Base-by-base conservation (phyloP, 2,329 filamentous ascomycete genomes). In the Seiridium unicorne region DNA sequence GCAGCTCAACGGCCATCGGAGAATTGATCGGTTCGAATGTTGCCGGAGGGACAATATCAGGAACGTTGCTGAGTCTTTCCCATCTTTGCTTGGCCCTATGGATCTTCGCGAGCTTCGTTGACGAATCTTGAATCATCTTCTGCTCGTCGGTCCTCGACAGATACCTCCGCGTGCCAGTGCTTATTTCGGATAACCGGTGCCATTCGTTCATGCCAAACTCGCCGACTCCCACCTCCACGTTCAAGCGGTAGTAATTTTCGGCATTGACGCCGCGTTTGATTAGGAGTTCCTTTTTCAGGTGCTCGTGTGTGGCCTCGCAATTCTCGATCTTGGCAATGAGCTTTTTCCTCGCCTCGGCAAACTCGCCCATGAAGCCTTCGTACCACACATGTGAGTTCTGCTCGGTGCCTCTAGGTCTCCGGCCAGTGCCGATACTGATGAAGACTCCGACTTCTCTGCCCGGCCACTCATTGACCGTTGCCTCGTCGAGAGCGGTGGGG, bases 191-290 rank as follows among this genome's bases (percentile, higher is more conserved):
- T n/a, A 98, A 79, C 3, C 93, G 87, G 68, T 92, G 86, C 95
- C 95, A 99, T 73, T 98, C 95, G 72, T 98, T 99, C 93, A 99
- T 98, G 56, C 91, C 94, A 73, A 97, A 98, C 71, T 98, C 95
- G 57, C 94, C 93, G 3, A 98, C 93, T 1, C 94, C 95, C 13
- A 97, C 89, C 71, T 98, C 93, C 46, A 98, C 95, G 65, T 99
- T 99, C n/a, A 98, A 81, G 6, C 95, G 90, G 73, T 93, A 96
- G 78, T 99, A 99, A 73, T 96, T 92, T 61, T 97, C 93, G 56
- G 86, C 84, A 68, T 90, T 93, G 61, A 98, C 91, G 34, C 89
- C 87, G 40, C 93, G 87, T 72, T 88, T 90, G 5, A 85, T 77
- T 31, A 98, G 81, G 65, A 93, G 86, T 53, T 96, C 90, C 61